Evolutionary conservation across 345 rosid genomes (phyloP).

Genomic region (Arabis hirsuta): DNA sequence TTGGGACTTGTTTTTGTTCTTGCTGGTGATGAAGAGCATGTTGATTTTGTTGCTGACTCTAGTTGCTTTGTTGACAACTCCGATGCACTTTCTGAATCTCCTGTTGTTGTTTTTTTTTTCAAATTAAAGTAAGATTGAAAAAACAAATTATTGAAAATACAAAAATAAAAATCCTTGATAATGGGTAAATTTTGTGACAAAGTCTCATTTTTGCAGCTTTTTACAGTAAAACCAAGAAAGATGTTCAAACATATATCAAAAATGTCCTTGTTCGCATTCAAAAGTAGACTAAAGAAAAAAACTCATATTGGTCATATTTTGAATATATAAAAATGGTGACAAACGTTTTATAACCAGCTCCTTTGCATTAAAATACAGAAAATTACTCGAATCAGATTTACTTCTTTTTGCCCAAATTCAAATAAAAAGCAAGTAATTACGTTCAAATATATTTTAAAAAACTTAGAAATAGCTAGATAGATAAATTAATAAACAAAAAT

Average conservation of each 20-base stretch:
- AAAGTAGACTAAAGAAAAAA: not conserved
- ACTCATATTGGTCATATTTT: slow-evolving; percentile 6
- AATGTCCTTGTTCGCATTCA: not conserved
- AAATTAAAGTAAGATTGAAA: slow-evolving; percentile 38
- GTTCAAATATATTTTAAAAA: not conserved
- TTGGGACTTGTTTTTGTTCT: slow-evolving; percentile 36
- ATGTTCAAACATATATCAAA: slow-evolving; percentile 8
- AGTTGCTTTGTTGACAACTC: slow-evolving; percentile 41
- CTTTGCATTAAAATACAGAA: not conserved
- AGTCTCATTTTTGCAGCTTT: slow-evolving; percentile 32
- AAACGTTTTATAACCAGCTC: not conserved
- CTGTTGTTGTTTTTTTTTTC: slow-evolving; percentile 31
- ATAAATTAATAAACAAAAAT: not conserved
- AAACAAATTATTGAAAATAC: not conserved
- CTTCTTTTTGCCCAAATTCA: not conserved
- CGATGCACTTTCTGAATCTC: slow-evolving; percentile 45
- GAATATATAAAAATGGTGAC: slow-evolving; percentile 25
- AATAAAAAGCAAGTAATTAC: not conserved
- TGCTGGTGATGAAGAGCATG: slow-evolving; percentile 40
- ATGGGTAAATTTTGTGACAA: slow-evolving; percentile 19
- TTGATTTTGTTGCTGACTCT: slow-evolving; percentile 38
- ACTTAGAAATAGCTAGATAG: not conserved
- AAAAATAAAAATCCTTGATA: slow-evolving; percentile 26
- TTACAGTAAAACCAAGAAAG: slow-evolving; percentile 34
- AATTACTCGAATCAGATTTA: not conserved